These are phyloP conservation scores for Dalbergia cochinchinensis DNA, from an alignment of 306 rosid species.

Conservation along the genomic window DNA sequence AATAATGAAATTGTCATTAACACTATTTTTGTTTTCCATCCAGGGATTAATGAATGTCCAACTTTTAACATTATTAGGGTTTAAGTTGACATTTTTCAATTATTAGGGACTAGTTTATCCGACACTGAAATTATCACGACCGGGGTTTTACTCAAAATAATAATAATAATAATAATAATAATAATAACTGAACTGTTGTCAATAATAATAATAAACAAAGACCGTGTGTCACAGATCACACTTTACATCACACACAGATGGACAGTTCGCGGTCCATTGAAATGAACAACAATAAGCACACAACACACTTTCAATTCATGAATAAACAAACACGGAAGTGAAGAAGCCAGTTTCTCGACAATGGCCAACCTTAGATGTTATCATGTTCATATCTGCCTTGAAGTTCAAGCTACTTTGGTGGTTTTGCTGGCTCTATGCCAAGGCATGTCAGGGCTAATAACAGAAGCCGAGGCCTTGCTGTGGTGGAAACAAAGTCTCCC, in stretches of 20 bases:
- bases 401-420: background rate
- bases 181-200: too few species aligned
- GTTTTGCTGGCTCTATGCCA: constrained; percentile 30
- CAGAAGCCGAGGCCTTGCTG: constrained; percentile 60
- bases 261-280: background rate
- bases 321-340: background rate
- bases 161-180: too few species aligned
- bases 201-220: too few species aligned
- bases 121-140: too few species aligned
- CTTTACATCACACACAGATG: too few species aligned
- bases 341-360: background rate
- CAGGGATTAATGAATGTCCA: too few species aligned
- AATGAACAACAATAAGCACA: background rate
- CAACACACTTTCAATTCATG: background rate
- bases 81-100: too few species aligned
- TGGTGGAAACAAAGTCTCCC: constrained; percentile 67
- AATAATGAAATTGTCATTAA: too few species aligned
- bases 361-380: background rate
- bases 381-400: background rate
- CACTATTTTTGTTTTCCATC: too few species aligned
- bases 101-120: too few species aligned
- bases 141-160: too few species aligned
- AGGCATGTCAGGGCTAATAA: constrained; percentile 15
- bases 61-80: too few species aligned
- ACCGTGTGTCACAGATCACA: background rate